Base-by-base conservation (phyloP, 441 rosid genomes). In the Mallotus repandus region DNA sequence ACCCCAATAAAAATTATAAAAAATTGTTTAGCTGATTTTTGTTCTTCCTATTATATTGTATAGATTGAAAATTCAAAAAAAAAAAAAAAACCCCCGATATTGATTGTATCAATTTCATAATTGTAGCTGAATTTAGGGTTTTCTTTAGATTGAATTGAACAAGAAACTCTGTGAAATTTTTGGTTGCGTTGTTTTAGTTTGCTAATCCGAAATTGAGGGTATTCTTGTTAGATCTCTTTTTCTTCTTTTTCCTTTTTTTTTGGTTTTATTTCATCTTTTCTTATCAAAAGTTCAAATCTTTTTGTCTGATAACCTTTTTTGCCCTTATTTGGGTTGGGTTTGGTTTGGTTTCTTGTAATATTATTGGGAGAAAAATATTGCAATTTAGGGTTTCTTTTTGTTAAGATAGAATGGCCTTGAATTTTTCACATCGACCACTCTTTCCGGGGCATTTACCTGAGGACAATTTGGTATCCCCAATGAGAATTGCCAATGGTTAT, bases 181-280 rank as follows among this genome's bases (percentile, higher is more conserved):
- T 85, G 94, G 86, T 89, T 77, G 96, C 92, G 90, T 83, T 83
- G 83, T 95, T 89, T 91, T 92, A 85, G 91, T 86, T 88, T 81
- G 97, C 87, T 87, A 19, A 87, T 83, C 94, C 84, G 80, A 85
- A 95, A 89, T 92, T 81, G 89, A 89, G 98, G 87, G 92, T 87
- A 83, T 89, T 85, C 91, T 81, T 86, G 88, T 77, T 69, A 67
- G 80, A 67, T 84, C 79, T 63, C 18, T 70, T 12, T 54, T 54
- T 69, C 21, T 63, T 10, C 18, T 49, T 41, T 70, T 60, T 50
- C 52, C 66, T 25, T 49, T 63, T 48, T 16, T 77, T 71, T 25
- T 41, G 32, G 48, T 32, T 54, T 69, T 72, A 9, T 4, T 19
- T 25, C 7, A 0, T 7, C 43, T 70, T 72, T 62, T 32, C 19